Evolutionary conservation across 2,329 filamentous ascomycete species (phyloP), one percentile per base, ranked within the genome.

Genomic region (Sporothrix sp.): DNA sequence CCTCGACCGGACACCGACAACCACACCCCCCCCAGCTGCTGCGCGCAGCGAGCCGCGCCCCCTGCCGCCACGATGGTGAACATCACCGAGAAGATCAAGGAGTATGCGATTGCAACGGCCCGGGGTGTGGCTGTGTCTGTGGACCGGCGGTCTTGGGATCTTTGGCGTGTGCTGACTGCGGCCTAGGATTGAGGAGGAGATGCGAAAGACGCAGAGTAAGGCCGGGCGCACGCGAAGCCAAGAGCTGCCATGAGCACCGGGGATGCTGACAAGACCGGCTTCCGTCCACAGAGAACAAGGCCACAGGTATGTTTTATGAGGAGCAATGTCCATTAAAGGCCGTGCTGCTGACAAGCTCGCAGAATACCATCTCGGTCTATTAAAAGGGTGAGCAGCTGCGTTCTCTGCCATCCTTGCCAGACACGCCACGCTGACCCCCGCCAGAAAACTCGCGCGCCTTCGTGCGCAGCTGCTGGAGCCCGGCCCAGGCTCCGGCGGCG

Each of bases 61-160:
- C 30, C 44, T 46, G 37, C 64, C 28, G 57, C 52, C 52, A 78
- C 71, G 63, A 98, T 98, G 93, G 93, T 97, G 69, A 97, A 97
- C 74, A 98, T 98, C 59, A 97, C 93, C 58, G 94, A 98, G 51
- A 97, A 95, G 79, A 98, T 98, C 74, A 98, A 98, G 78, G 93
- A 97, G 91, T 95, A 71, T 63, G 83, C 20, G 18, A 27, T 27
- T 2, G 2, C 7, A n/a, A 20, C 14, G n/a, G n/a, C n/a, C n/a
- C n/a, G n/a, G n/a, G n/a, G n/a, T n/a, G n/a, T n/a, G n/a, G n/a
- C n/a, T n/a, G n/a, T n/a, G n/a, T n/a, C n/a, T n/a, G n/a, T n/a
- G n/a, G n/a, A n/a, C n/a, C n/a, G n/a, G n/a, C n/a, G n/a, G n/a
- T n/a, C n/a, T n/a, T n/a, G n/a, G n/a, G n/a, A n/a, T n/a, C n/a